Base-by-base conservation (phyloP, 140 eudicot genomes). In the Oenanthe javanica region DNA sequence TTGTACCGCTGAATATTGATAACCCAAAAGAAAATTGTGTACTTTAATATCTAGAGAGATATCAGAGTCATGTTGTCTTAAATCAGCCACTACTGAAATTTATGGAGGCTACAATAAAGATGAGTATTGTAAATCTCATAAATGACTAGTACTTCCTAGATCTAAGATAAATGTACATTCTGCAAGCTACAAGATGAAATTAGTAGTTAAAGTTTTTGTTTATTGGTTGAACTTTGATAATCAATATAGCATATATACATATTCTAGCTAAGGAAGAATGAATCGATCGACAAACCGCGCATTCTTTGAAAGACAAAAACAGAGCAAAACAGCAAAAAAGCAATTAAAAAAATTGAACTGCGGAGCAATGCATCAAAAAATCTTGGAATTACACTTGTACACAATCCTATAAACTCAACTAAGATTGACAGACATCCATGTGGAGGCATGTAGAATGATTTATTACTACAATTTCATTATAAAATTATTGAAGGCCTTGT, bases 61-160 rank as follows among this genome's bases (percentile, higher is more conserved):
- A 90, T 84, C 57, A 82, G 89, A 80, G 18, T 52, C 57, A 90
- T 92, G 98, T 83, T 92, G 82, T 82, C 87, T 76, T 96, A 94
- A 82, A 92, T 92, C 50, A 90, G 74, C 9, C 91, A 88, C 76
- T 79, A 81, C 67, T 59, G 46, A 25, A 75, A 57, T 2, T 55
- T 31, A 49, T 54, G 74, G 71, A 27, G 55, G 15, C 45, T 79
- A 6, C 46, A 84, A 79, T 61, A 84, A 81, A 75, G 80, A 50
- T 52, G 47, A 66, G 31, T 36, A 54, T 52, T 47, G 43, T 6
- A 11, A 13, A n/a, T 38, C 18, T 51, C 36, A 21, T 16, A 19
- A 2, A 40, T 59, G 21, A 51, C 11, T 40, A 6, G 9, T 52
- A 69, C 54, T 16, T n/a, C 7, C 27, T 71, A 42, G 76, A 46